A percentile compares a stretch with the other conserved stretches of the same genome.
Evolutionary conservation across 306 rosid species (phyloP).

Genomic region (Mimosa pudica): DNA sequence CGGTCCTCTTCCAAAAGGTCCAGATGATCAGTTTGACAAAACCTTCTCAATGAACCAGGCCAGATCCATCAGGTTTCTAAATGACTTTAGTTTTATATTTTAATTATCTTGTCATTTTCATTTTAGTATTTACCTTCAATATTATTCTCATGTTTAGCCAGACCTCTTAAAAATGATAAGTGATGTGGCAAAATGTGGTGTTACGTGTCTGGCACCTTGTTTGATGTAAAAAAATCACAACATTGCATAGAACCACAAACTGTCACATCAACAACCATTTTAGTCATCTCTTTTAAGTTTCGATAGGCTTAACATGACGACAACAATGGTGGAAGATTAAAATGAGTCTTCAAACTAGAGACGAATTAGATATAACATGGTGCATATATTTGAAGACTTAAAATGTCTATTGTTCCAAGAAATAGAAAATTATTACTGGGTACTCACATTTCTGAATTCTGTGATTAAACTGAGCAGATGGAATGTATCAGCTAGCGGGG

Average conservation of each 20-base stretch:
- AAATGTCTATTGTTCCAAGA: background rate
- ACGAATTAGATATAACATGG: background rate
- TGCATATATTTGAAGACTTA: background rate
- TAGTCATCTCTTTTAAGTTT: background rate
- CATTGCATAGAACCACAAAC: background rate
- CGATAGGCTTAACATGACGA: background rate
- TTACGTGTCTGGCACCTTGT: background rate
- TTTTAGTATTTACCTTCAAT: background rate
- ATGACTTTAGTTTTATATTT: background rate
- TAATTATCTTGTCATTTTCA: background rate
- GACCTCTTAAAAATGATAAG: background rate
- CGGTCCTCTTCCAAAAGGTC: slow-evolving; percentile 80
- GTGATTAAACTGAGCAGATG: slow-evolving; percentile 59
- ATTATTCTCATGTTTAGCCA: background rate
- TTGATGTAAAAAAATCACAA: background rate
- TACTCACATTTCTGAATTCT: slow-evolving; percentile 35
- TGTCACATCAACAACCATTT: background rate
- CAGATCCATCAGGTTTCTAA: slow-evolving; percentile 81
- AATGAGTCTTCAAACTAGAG: background rate
- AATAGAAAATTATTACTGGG: background rate
- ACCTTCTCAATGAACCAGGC: slow-evolving; percentile 99
- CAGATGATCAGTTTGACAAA: slow-evolving; percentile 84
- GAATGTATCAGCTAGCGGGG: slow-evolving; percentile 98
- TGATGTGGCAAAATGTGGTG: background rate
- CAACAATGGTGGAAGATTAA: background rate